Evolutionary conservation across 2,329 filamentous ascomycete genomes (phyloP), one percentile per base, ranked within the genome.

Genomic region (Talaromyces pinophilus): DNA sequence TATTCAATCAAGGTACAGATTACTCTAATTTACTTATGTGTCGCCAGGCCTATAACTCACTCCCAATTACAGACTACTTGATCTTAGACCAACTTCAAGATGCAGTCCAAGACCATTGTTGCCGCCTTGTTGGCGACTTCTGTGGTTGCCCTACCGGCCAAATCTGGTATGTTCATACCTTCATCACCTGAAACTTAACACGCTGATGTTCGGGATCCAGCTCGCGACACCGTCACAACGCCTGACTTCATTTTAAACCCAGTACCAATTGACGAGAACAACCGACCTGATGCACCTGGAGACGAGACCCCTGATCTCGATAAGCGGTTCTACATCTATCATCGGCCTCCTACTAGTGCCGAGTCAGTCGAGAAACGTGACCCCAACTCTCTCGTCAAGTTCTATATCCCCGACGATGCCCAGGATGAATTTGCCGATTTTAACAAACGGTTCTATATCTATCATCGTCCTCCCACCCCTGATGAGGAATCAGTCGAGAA

Each of bases 281-380:
- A 48, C 10, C 19, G 44, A 48, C 44, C 44, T 25, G 19, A 6
- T 5, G 10, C 19, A 28, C 11, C 19, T 11, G n/a, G 25, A 11
- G 30, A 28, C 5, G 33, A 25, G 1, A 5, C 55, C 3, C 35
- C 4, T 6, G 11, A 22, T 59, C 8, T 42, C 19, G 35, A 59
- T 13, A 42, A 59, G 35, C 55, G 55, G 15, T 59, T 59, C 19
- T 59, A 59, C 22, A 48, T 62, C 42, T 48, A 38, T 4, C 59
- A 62, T 10, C 44, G 30, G 6, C 44, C 38, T 30, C 59, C 59
- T 17, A 22, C 38, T 33, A n/a, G 22, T 62, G 40, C 15, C 11
- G 28, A 33, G 19, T 22, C 57, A 11, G 17, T 19, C 7, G 38
- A 40, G 17, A 62, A 62, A 40, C 59, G 59, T 19, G 59, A 38